Evolutionary conservation across 2,329 filamentous ascomycete species (phyloP).

Genomic region (Exophiala bonariae): DNA sequence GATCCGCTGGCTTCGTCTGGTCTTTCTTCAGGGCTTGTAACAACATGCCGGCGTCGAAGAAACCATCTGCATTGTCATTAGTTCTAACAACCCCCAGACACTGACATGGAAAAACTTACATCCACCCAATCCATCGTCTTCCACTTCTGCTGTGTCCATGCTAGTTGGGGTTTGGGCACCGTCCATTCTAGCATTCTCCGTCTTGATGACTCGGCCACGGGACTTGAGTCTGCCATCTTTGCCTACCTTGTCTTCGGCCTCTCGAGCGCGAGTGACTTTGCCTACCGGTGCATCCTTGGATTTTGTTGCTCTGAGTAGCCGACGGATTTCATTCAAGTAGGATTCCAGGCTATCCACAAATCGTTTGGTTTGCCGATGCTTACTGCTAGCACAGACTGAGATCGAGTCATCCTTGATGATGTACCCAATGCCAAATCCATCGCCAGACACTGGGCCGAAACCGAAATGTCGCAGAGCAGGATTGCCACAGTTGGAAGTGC

Average conservation of each 20-base stretch:
- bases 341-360: conserved; percentile 87
- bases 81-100: conserved; percentile 9
- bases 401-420: conserved; percentile 96
- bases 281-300: conserved; percentile 51
- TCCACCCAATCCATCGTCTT: conserved; percentile 87
- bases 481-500: conserved; percentile 98
- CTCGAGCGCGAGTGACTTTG: conserved; percentile 59
- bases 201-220: conserved; percentile 58
- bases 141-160: conserved; percentile 68
- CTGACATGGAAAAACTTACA: conserved; percentile 64
- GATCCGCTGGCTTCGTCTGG: conserved; percentile 34
- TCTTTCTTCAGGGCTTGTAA: conserved; percentile 58
- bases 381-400: conserved; percentile 87
- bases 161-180: conserved; percentile 61
- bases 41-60: conserved; percentile 96
- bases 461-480: conserved; percentile 92
- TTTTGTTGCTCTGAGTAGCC: conserved; percentile 72
- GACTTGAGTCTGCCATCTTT: conserved; percentile 59
- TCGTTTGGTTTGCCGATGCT: conserved; percentile 88
- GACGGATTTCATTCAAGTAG: conserved; percentile 87
- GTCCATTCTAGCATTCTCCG: conserved; percentile 38
- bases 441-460: conserved; percentile 89
- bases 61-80: conserved; percentile 67
- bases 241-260: conserved; percentile 54
- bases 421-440: conserved; percentile 96